These are phyloP conservation scores for Fraxinus baroniana DNA, from an alignment of 305 asterid species.

Conservation along the genomic window DNA sequence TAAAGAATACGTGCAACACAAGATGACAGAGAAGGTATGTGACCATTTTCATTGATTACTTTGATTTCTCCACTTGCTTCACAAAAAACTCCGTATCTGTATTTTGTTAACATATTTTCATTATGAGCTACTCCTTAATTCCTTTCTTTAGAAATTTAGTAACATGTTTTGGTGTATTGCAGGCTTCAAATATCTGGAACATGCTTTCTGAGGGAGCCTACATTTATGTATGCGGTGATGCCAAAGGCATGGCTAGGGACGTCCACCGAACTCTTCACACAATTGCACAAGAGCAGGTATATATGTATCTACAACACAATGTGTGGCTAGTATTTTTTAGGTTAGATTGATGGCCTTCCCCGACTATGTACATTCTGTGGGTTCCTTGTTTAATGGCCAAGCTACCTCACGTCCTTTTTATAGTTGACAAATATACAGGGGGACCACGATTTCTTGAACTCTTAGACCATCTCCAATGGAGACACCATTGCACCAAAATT, in stretches of 20 bases:
- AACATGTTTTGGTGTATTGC: neutral
- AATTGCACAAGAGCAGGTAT: slow-evolving; percentile 85
- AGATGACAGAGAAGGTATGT: slow-evolving; percentile 73
- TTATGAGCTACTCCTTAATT: neutral
- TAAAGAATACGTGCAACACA: slow-evolving; percentile 94
- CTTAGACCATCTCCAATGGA: no score
- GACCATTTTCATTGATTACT: neutral
- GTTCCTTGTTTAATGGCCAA: slow-evolving; percentile 15
- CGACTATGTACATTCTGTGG: neutral
- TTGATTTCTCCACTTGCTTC: neutral
- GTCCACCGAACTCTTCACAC: slow-evolving; percentile 93
- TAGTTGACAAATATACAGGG: slow-evolving; percentile 22
- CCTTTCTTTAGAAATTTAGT: neutral
- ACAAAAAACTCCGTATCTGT: neutral
- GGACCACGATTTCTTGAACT: slow-evolving; percentile 4
- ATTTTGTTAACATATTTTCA: neutral
- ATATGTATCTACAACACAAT: neutral
- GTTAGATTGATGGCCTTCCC: slow-evolving; percentile 3
- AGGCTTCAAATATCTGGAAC: slow-evolving; percentile 87
- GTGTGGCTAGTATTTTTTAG: neutral
- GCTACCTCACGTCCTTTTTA: slow-evolving; percentile 24
- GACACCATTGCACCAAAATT: no score
- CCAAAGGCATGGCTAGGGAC: slow-evolving; percentile 98
- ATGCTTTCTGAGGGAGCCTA: slow-evolving; percentile 84
- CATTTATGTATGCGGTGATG: slow-evolving; percentile 91